phyloP scores from a whole-genome alignment of 2,329 filamentous ascomycete genomes.

The Aureobasidium sp. region DNA sequence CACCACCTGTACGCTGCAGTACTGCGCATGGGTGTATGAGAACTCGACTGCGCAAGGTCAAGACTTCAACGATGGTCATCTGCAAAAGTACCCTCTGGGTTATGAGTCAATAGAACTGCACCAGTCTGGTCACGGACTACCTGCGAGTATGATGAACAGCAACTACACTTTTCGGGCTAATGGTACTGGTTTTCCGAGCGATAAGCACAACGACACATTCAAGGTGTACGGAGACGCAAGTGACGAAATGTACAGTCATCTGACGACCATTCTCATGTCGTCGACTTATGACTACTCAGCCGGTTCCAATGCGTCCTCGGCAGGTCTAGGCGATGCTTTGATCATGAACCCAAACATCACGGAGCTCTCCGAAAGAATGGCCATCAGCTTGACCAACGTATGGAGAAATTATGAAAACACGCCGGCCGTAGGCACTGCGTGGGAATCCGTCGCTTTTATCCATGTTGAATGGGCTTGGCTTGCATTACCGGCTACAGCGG shows the following conservation, averaged over 20 bases:
- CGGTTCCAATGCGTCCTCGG: background rate
- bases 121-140: background rate
- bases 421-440: background rate
- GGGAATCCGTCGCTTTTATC: slow-evolving; percentile 3
- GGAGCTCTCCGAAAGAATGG: background rate
- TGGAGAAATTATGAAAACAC: background rate
- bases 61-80: background rate
- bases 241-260: background rate
- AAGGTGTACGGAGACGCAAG: background rate
- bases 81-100: background rate
- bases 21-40: background rate
- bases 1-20: background rate
- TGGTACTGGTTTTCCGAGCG: background rate
- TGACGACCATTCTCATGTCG: background rate
- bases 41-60: background rate
- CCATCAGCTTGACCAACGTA: background rate
- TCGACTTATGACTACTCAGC: background rate
- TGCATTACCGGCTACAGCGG: background rate
- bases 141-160: background rate
- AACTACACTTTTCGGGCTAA: background rate
- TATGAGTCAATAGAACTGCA: background rate
- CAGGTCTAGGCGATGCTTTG: background rate
- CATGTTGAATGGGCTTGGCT: slow-evolving; percentile 2
- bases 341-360: background rate
- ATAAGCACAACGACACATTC: background rate